A percentile compares a stretch with the other conserved stretches of the same genome.
These are phyloP conservation scores for Apiosordaria backusii DNA, from an alignment of 495 filamentous ascomycete genomes.

Conservation along the genomic window DNA sequence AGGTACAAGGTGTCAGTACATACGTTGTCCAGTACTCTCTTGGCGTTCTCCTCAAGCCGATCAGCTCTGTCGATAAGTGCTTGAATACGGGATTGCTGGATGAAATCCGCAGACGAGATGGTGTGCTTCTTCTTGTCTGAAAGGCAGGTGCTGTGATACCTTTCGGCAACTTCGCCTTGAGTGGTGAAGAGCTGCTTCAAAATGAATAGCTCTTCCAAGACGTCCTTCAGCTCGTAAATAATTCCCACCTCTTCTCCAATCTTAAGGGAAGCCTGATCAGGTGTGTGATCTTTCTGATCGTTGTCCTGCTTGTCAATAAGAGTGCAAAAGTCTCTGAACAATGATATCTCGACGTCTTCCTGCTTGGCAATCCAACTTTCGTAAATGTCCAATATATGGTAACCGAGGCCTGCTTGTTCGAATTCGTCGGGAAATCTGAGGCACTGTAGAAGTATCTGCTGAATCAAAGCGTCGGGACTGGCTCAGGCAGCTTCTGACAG, in stretches of 20 bases:
- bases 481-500: not conserved
- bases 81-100: not conserved
- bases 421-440: not conserved
- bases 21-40: not conserved
- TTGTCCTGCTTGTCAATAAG: not conserved
- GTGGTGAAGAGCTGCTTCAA: conserved; percentile 2
- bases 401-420: not conserved
- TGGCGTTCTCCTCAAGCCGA: not conserved
- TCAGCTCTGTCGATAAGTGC: not conserved
- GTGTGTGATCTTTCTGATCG: not conserved
- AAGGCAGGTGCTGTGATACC: not conserved
- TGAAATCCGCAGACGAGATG: not conserved
- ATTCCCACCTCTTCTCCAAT: not conserved
- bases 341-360: not conserved
- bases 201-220: not conserved
- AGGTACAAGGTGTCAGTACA: not conserved
- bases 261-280: not conserved
- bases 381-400: not conserved
- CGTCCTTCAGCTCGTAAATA: conserved; percentile 5
- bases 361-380: conserved; percentile 1
- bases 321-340: not conserved
- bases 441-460: not conserved
- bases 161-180: not conserved
- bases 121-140: not conserved
- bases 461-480: not conserved